phyloP scores from a whole-genome alignment of 441 rosid species.

The Populus hybrid region DNA sequence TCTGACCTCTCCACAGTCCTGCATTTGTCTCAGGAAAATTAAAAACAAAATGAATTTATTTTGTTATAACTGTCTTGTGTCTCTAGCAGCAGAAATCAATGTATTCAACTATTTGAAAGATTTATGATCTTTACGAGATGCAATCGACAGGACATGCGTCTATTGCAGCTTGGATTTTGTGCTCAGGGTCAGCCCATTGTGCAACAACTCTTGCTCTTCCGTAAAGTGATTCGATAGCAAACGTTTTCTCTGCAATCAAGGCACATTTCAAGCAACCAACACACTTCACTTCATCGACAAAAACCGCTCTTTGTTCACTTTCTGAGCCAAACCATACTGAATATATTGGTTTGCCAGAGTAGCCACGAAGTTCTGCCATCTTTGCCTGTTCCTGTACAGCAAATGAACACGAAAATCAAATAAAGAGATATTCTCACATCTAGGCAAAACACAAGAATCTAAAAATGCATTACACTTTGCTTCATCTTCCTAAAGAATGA shows the following conservation, averaged over 20 bases:
- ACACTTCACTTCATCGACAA: conserved; percentile 93
- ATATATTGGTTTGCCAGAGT: conserved; percentile 70
- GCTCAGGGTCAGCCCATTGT: conserved; percentile 90
- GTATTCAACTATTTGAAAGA: neutral
- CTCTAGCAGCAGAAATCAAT: neutral
- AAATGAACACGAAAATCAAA: no score
- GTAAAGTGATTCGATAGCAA: conserved; percentile 66
- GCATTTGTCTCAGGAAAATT: neutral
- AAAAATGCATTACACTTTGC: no score
- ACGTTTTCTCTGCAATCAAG: conserved; percentile 66
- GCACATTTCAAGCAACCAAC: conserved; percentile 95
- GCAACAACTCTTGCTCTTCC: conserved; percentile 92
- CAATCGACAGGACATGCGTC: conserved; percentile 83
- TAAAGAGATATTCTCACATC: neutral
- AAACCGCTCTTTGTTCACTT: conserved; percentile 69
- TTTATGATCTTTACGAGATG: conserved; percentile 52
- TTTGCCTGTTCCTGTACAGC: conserved; percentile 65
- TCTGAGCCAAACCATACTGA: conserved; percentile 79
- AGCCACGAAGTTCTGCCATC: conserved; percentile 62
- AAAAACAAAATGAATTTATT: neutral
- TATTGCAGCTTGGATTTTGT: conserved; percentile 72
- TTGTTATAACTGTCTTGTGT: no score
- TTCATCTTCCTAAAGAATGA: no score
- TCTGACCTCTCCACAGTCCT: conserved; percentile 81
- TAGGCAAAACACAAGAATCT: neutral